These are phyloP conservation scores for Talaromyces sp. DNA, from an alignment of 2,329 filamentous ascomycete species.

Conservation along the genomic window DNA sequence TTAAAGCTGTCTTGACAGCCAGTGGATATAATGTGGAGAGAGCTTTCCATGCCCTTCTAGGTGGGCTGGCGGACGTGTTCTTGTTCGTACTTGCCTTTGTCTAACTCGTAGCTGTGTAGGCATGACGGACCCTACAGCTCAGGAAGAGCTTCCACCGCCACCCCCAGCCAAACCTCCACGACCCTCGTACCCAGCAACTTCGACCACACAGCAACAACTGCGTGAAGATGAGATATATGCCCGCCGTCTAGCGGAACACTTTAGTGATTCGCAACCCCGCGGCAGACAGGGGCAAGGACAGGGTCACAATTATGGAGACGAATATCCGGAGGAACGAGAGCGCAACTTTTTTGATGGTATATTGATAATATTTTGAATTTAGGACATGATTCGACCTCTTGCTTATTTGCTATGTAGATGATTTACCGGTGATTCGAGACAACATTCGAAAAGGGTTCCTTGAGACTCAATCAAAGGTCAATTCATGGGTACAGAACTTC, in stretches of 20 bases:
- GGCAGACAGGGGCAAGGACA: constrained; percentile 30
- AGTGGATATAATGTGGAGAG: constrained; percentile 86
- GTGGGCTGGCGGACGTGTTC: constrained; percentile 45
- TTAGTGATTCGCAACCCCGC: constrained; percentile 51
- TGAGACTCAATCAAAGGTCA: constrained; percentile 90
- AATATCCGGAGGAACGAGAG: constrained; percentile 60
- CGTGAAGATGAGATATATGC: constrained; percentile 90
- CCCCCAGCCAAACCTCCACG: constrained; percentile 78
- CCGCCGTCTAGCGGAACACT: constrained; percentile 88
- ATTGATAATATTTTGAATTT: neutral
- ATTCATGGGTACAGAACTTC: constrained; percentile 84
- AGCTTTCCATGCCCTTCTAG: constrained; percentile 90
- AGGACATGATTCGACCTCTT: neutral
- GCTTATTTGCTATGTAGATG: constrained; percentile 55
- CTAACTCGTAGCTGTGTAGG: constrained; percentile 42
- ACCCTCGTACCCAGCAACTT: constrained; percentile 52
- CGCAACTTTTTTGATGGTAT: constrained; percentile 82
- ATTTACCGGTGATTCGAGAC: constrained; percentile 86
- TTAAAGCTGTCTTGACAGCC: constrained; percentile 83
- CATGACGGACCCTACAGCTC: constrained; percentile 77
- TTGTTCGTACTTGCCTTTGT: neutral
- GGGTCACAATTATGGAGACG: constrained; percentile 55
- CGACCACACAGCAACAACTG: constrained; percentile 70
- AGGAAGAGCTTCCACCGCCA: constrained; percentile 64
- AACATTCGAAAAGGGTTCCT: constrained; percentile 92